A percentile compares a stretch with the other conserved stretches of the same genome.
Conservation (phyloP, 306 rosid genomes). For the Elaeagnus macrophylla region DNA sequence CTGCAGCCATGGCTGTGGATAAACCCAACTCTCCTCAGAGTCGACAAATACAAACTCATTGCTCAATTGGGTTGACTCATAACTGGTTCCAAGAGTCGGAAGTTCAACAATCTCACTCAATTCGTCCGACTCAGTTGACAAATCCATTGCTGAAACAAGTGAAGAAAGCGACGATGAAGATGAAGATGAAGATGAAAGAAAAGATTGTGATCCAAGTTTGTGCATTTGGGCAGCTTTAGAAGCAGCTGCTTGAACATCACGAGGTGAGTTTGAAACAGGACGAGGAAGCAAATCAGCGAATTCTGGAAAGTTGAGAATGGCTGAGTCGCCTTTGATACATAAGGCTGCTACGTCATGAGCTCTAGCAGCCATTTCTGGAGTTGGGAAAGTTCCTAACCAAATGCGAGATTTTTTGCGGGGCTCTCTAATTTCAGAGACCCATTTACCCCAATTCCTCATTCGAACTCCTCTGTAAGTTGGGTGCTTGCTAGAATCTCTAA, state of each 20-base stretch:
- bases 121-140: slow-evolving; percentile 42
- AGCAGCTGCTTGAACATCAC: slow-evolving; percentile 88
- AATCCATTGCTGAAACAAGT: slow-evolving; percentile 26
- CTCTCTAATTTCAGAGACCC: slow-evolving; percentile 98
- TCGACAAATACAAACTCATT: slow-evolving; percentile 60
- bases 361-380: slow-evolving; percentile 91
- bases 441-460: slow-evolving; percentile 93
- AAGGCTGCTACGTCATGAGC: slow-evolving; percentile 96
- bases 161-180: slow-evolving; percentile 23
- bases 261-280: slow-evolving; percentile 62
- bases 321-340: slow-evolving; percentile 71
- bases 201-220: slow-evolving; percentile 15
- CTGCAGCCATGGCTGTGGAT: slow-evolving; percentile 54
- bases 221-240: slow-evolving; percentile 79
- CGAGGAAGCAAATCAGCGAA: slow-evolving; percentile 60
- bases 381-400: slow-evolving; percentile 90
- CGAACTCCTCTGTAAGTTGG: slow-evolving; percentile 77
- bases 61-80: slow-evolving; percentile 23
- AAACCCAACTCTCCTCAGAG: slow-evolving; percentile 47
- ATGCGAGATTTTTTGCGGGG: slow-evolving; percentile 91
- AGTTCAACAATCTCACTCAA: slow-evolving; percentile 60
- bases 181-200: slow-evolving; percentile 8
- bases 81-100: slow-evolving; percentile 44
- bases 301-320: slow-evolving; percentile 86
- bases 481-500: slow-evolving; percentile 45